Evolutionary conservation across 75 land plant genomes (phyloP).

Genomic region (Isoetes taiwanensis): DNA sequence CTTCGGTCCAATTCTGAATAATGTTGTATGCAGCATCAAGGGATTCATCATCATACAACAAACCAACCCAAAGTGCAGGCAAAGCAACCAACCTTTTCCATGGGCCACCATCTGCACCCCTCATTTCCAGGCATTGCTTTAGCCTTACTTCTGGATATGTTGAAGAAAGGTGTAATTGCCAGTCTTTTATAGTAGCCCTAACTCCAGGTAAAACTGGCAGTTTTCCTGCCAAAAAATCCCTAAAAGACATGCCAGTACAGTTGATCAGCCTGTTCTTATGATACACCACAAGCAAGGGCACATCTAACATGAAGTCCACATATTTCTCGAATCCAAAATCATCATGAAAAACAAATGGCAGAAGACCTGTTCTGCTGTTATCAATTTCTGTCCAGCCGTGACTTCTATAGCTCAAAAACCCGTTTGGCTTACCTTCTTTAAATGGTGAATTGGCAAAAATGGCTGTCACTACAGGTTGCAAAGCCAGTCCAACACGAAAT

Average conservation of each 20-base stretch:
- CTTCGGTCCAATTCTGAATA: background rate
- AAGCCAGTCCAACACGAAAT: background rate
- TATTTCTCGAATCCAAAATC: background rate
- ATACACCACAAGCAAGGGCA: background rate
- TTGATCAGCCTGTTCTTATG: background rate
- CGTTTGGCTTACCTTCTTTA: background rate
- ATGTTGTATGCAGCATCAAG: background rate
- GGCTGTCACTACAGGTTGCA: background rate
- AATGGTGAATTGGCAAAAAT: slow-evolving; percentile 6
- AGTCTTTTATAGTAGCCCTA: background rate
- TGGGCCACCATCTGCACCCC: slow-evolving; percentile 4
- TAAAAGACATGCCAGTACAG: background rate
- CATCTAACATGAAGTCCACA: background rate
- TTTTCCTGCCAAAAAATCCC: background rate
- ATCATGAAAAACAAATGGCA: slow-evolving; percentile 1
- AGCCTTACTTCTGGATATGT: background rate
- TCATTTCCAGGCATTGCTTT: background rate
- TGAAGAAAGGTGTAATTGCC: background rate
- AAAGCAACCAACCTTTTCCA: slow-evolving; percentile 1
- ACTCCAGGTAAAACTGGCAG: background rate
- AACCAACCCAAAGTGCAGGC: background rate
- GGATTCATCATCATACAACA: background rate
- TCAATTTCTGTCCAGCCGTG: slow-evolving; percentile 1
- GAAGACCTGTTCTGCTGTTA: background rate
- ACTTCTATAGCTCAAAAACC: slow-evolving; percentile 1